A percentile compares a stretch with the other conserved stretches of the same genome.
phyloP scores from a whole-genome alignment of 768 basidiomycete species.

The Paxillus involutus region DNA sequence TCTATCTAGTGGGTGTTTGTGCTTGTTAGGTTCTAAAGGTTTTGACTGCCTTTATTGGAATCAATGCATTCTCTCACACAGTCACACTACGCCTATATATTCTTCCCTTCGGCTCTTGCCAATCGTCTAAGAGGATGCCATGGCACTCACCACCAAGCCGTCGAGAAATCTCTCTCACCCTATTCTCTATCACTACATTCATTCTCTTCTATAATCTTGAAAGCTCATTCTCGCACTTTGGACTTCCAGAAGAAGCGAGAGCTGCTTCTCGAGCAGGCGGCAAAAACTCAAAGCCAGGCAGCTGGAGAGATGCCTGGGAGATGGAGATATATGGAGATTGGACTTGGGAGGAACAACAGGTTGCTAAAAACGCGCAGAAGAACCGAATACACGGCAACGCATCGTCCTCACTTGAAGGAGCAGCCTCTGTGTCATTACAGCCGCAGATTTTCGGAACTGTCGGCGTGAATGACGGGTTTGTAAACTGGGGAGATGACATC shows the following conservation, averaged over 20 bases:
- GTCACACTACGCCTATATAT: too few relatives aligned
- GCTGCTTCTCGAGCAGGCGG: background rate
- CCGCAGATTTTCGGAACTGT: conserved; percentile 24
- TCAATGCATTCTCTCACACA: background rate
- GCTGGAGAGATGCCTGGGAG: conserved; percentile 54
- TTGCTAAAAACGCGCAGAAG: conserved; percentile 56
- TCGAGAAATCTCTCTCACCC: conserved; percentile 69
- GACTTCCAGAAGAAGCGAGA: conserved; percentile 42
- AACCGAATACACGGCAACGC: conserved; percentile 40
- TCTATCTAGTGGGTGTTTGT: conserved; percentile 2
- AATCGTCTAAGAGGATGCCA: conserved; percentile 37
- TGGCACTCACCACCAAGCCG: conserved; percentile 70
- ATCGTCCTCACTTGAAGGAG: conserved; percentile 33
- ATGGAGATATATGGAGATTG: conserved; percentile 66
- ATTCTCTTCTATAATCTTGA: conserved; percentile 76
- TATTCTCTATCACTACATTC: conserved; percentile 66
- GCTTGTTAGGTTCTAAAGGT: background rate
- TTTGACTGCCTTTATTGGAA: conserved; percentile 3
- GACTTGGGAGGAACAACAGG: conserved; percentile 60
- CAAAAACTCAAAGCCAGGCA: conserved; percentile 29
- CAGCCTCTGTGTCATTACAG: conserved; percentile 27
- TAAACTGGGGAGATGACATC: conserved; percentile 53
- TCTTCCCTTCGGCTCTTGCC: background rate
- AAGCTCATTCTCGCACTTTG: conserved; percentile 53
- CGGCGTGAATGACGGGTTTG: conserved; percentile 51